Evolutionary conservation across 2,329 filamentous ascomycete genomes (phyloP).

Genomic region (Rasamsonia emersonii): DNA sequence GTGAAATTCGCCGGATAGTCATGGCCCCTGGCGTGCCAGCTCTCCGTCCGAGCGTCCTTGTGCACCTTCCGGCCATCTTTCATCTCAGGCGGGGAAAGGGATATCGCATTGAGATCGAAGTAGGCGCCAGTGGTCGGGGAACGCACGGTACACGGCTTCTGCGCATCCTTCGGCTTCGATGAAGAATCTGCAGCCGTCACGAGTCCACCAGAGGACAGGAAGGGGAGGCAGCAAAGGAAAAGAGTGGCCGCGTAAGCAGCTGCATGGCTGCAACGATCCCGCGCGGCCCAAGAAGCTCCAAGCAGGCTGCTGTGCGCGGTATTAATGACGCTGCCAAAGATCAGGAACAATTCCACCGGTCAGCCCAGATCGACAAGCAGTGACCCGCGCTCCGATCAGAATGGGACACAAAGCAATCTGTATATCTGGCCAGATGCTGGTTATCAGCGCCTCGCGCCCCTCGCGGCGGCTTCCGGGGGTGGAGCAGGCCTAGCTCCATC

Average conservation of each 20-base stretch:
- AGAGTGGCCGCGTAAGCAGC: slow-evolving; percentile 19
- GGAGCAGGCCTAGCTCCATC: too few relatives aligned
- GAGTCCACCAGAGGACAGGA: slow-evolving; percentile 23
- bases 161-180: slow-evolving; percentile 33
- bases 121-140: slow-evolving; percentile 54
- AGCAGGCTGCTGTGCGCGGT: too few relatives aligned
- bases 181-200: slow-evolving; percentile 28
- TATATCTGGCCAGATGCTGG: too few relatives aligned
- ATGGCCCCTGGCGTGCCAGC: slow-evolving; percentile 42
- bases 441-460: too few relatives aligned
- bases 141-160: slow-evolving; percentile 52
- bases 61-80: slow-evolving; percentile 33
- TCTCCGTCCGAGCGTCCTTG: slow-evolving; percentile 32
- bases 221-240: slow-evolving; percentile 20
- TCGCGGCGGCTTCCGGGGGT: too few relatives aligned
- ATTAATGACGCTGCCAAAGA: too few relatives aligned
- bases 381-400: too few relatives aligned
- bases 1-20: slow-evolving; percentile 45
- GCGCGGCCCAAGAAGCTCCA: background rate
- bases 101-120: slow-evolving; percentile 55
- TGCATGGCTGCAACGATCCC: slow-evolving; percentile 23
- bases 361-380: too few relatives aligned
- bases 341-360: too few relatives aligned
- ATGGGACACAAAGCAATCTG: too few relatives aligned
- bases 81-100: slow-evolving; percentile 39